A percentile compares a stretch with the other conserved stretches of the same genome.
phyloP scores from a whole-genome alignment of 2,329 filamentous ascomycete genomes.

The Nothomitra cinnamomea region DNA sequence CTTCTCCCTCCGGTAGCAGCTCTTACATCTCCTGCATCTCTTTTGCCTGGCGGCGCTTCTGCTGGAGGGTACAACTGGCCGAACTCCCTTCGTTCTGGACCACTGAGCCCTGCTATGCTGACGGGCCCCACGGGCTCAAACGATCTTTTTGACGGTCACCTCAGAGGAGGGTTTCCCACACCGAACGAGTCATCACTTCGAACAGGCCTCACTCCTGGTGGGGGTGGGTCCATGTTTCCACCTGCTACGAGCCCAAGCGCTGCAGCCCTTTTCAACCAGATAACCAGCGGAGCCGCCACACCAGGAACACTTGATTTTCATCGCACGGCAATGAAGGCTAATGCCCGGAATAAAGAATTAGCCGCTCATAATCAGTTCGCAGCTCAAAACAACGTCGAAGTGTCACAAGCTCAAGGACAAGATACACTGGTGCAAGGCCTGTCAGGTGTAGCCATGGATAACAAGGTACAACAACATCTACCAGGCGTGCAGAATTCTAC shows the following conservation, averaged over 20 bases:
- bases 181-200: slow-evolving; percentile 91
- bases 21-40: slow-evolving; percentile 75
- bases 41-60: slow-evolving; percentile 55
- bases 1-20: slow-evolving; percentile 80
- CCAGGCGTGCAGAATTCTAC: slow-evolving; percentile 24
- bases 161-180: slow-evolving; percentile 76
- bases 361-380: background rate
- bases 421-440: background rate
- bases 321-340: slow-evolving; percentile 70
- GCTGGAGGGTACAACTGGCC: slow-evolving; percentile 61
- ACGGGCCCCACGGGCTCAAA: slow-evolving; percentile 54
- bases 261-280: slow-evolving; percentile 61
- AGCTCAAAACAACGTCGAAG: slow-evolving; percentile 20
- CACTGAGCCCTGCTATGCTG: slow-evolving; percentile 92
- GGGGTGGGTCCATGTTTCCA: slow-evolving; percentile 84
- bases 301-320: slow-evolving; percentile 90
- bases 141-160: slow-evolving; percentile 80
- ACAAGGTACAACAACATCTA: slow-evolving; percentile 10
- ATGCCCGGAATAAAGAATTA: slow-evolving; percentile 34
- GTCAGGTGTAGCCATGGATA: background rate
- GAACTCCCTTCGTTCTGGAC: slow-evolving; percentile 77
- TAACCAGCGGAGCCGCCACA: slow-evolving; percentile 68
- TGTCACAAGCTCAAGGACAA: slow-evolving; percentile 29
- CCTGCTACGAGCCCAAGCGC: slow-evolving; percentile 78
- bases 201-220: slow-evolving; percentile 82